Percentiles rank a stretch among this genome's conserved stretches.
Evolutionary conservation across 176 grass and related monocot species (phyloP).

Genomic region (Eleusine indica): DNA sequence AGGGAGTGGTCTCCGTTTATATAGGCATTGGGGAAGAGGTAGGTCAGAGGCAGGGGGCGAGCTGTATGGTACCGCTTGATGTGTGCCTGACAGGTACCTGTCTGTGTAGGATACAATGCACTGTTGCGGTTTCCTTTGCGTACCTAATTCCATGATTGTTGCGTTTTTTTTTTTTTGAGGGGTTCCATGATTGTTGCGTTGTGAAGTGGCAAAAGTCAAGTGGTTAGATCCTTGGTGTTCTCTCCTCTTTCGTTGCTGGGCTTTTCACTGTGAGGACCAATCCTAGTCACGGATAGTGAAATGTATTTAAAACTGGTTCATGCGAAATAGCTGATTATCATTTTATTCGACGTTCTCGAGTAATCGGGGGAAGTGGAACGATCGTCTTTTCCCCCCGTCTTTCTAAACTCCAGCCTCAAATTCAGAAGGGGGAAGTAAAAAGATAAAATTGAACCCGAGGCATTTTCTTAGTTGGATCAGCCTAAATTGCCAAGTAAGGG

Average conservation of each 20-base stretch:
- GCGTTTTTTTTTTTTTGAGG: background rate
- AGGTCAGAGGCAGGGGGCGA: background rate
- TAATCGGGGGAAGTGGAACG: no score
- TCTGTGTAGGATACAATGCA: conserved; percentile 15
- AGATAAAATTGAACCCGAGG: no score
- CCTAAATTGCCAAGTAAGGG: no score
- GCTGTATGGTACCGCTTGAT: background rate
- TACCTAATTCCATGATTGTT: conserved; percentile 1
- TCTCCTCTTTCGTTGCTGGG: background rate
- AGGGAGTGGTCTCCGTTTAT: conserved; percentile 25
- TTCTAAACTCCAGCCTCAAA: no score
- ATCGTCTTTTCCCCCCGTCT: background rate
- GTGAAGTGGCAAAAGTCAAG: background rate
- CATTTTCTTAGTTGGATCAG: no score
- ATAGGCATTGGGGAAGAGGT: conserved; percentile 33
- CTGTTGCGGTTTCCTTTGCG: background rate
- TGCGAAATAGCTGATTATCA: background rate
- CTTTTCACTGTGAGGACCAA: background rate
- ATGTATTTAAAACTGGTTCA: background rate
- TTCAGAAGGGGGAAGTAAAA: no score
- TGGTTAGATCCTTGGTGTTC: background rate
- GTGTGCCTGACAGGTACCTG: conserved; percentile 28
- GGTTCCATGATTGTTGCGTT: background rate
- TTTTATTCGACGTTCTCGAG: background rate
- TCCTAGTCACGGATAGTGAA: background rate